Evolutionary conservation across 805 yeast species (phyloP), one percentile per base, ranked within the genome.

Genomic region (Suhomyces pyralidae): DNA sequence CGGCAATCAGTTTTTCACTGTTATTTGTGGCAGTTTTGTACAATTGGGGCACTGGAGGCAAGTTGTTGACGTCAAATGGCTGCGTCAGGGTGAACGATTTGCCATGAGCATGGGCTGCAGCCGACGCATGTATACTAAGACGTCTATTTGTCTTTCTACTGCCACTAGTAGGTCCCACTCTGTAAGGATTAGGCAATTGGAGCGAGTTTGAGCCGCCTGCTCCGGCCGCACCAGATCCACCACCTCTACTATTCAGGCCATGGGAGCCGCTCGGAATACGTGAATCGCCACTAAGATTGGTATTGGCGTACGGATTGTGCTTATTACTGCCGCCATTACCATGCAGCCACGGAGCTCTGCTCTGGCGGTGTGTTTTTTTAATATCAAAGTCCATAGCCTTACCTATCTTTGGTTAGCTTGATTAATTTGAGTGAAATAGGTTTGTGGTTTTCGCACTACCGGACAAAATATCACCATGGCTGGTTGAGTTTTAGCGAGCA

Each of bases 271-370:
- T 36, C 2, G 40, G 40, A 9, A 36, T 20, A 36, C 22, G 42
- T 19, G 20, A 19, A 17, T 38, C 42, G 24, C 42, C 45, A 14
- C 30, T 42, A 24, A 24, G 30, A 24, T 52, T 60, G 34, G 68
- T 66, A 34, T 56, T 59, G 36, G 70, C 69, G 51, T 67, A 67
- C 6, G 73, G 73, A 51, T 66, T 66, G 53, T 46, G 45, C 24
- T 55, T 15, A 55, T 45, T 14, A 47, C 53, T 24, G 51, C 49
- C 30, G 47, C 52, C 36, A 32, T 32, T 32, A 25, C 53, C 46
- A 40, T 50, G 52, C 58, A 67, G 77, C 79, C 79, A 75, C 9
- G 79, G 78, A 2, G 79, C 78, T 53, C 69, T 64, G 59, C 77
- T 72, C 58, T 74, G 74, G 9, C 79, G 64, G 55, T 73, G 70